These are phyloP conservation scores for Edaphochlamys debaryana DNA, from an alignment of 139 green algal genomes.

Conservation along the genomic window DNA sequence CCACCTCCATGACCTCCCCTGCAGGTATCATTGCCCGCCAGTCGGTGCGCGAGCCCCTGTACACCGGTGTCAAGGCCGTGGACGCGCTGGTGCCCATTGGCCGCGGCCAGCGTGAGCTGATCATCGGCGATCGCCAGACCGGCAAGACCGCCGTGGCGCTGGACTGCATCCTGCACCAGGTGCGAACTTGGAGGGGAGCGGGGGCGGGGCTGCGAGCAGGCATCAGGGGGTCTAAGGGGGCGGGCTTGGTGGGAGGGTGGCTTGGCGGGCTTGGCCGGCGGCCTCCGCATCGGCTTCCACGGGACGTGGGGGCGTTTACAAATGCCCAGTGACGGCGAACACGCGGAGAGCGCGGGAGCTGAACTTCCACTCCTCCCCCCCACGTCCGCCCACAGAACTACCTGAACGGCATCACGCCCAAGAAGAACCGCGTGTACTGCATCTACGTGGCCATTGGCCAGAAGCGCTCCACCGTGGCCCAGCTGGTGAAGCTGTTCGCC, in stretches of 20 bases:
- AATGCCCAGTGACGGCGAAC: too few relatives aligned
- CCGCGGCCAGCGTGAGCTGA: constrained; percentile 90
- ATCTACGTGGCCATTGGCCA: constrained; percentile 92
- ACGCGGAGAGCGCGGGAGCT: too few relatives aligned
- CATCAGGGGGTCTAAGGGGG: too few relatives aligned
- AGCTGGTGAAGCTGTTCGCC: constrained; percentile 82
- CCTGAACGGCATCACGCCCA: constrained; percentile 21
- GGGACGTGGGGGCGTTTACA: too few relatives aligned
- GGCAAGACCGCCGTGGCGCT: constrained; percentile 93
- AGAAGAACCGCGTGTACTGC: constrained; percentile 85
- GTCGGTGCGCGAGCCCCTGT: constrained; percentile 72
- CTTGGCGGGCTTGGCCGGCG: too few relatives aligned
- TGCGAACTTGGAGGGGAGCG: too few relatives aligned
- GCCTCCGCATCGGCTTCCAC: too few relatives aligned
- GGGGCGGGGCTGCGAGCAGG: too few relatives aligned
- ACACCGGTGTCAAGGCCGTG: constrained; percentile 83
- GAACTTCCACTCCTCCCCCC: too few relatives aligned
- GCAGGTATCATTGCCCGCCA: constrained; percentile 73
- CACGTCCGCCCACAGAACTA: too few relatives aligned
- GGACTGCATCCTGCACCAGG: constrained; percentile 88
- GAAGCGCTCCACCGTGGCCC: constrained; percentile 89
- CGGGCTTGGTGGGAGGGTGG: too few relatives aligned
- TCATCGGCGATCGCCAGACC: constrained; percentile 94
- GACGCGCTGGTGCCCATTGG: constrained; percentile 89
- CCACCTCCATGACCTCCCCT: not conserved